Percentiles rank a stretch among this genome's conserved stretches.
Conservation (phyloP, 2,329 filamentous ascomycete genomes). For the Septoria linicola region DNA sequence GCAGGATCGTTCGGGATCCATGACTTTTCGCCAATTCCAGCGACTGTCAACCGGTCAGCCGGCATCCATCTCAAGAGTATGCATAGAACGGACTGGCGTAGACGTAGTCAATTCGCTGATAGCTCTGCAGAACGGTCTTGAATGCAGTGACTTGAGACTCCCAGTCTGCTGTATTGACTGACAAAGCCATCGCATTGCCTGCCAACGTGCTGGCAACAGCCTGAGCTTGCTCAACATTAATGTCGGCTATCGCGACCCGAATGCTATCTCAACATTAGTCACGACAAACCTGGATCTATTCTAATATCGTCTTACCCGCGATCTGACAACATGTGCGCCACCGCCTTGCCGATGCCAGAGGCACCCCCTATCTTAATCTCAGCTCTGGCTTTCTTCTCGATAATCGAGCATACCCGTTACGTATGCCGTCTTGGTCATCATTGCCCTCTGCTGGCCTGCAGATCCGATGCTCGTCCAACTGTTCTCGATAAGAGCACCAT, state of each 20-base stretch:
- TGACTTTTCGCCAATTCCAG: conserved; percentile 42
- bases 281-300: neutral
- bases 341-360: conserved; percentile 40
- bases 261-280: conserved; percentile 38
- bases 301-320: conserved; percentile 23
- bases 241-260: conserved; percentile 51
- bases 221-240: conserved; percentile 33
- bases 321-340: conserved; percentile 34
- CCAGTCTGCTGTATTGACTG: conserved; percentile 40
- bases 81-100: conserved; percentile 37
- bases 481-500: too few relatives aligned
- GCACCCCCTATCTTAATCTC: conserved; percentile 14
- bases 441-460: neutral
- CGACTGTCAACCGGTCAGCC: conserved; percentile 1
- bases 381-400: neutral
- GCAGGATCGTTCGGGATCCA: conserved; percentile 36
- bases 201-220: conserved; percentile 30
- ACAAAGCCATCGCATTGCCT: conserved; percentile 24
- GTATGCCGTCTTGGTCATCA: conserved; percentile 17
- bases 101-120: conserved; percentile 43
- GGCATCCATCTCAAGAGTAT: conserved; percentile 11
- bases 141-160: conserved; percentile 42
- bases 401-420: conserved; percentile 12
- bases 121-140: conserved; percentile 35
- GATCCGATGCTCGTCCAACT: too few relatives aligned